These are phyloP conservation scores for Xylariales sp. DNA, from an alignment of 2,329 filamentous ascomycete species.

Conservation along the genomic window DNA sequence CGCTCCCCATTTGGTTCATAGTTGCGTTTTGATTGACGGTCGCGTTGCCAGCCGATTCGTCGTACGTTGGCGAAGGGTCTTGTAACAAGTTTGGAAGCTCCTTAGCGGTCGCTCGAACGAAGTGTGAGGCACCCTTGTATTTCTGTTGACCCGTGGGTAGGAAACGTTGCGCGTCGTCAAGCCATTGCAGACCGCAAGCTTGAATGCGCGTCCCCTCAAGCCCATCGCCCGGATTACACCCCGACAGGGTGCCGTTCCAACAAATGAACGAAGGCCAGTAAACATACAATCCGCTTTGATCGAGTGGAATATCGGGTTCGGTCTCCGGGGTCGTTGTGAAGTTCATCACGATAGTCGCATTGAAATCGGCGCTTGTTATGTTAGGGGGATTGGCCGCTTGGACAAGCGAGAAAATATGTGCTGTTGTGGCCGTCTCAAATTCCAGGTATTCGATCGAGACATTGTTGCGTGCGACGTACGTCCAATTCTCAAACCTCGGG, in stretches of 20 bases:
- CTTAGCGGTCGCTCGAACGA: too few species aligned
- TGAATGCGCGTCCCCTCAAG: constrained; percentile 20
- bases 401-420: constrained; percentile 21
- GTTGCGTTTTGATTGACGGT: constrained; percentile 16
- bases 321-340: constrained; percentile 21
- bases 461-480: background rate
- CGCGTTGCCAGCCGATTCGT: constrained; percentile 24
- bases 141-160: constrained; percentile 20
- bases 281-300: background rate
- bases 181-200: constrained; percentile 20
- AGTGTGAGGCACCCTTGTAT: constrained; percentile 3
- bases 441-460: background rate
- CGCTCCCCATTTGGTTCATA: background rate
- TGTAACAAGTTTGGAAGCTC: background rate
- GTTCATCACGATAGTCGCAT: constrained; percentile 20
- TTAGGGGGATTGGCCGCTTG: constrained; percentile 24
- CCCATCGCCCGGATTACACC: constrained; percentile 8
- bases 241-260: constrained; percentile 24
- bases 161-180: constrained; percentile 13
- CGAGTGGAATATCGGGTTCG: constrained; percentile 14
- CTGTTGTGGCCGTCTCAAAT: background rate
- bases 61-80: constrained; percentile 26
- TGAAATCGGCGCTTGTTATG: constrained; percentile 18
- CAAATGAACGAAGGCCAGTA: constrained; percentile 5
- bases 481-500: constrained; percentile 3